Evolutionary conservation across 2,329 filamentous ascomycete species (phyloP).

Genomic region (Davidsoniella virescens): DNA sequence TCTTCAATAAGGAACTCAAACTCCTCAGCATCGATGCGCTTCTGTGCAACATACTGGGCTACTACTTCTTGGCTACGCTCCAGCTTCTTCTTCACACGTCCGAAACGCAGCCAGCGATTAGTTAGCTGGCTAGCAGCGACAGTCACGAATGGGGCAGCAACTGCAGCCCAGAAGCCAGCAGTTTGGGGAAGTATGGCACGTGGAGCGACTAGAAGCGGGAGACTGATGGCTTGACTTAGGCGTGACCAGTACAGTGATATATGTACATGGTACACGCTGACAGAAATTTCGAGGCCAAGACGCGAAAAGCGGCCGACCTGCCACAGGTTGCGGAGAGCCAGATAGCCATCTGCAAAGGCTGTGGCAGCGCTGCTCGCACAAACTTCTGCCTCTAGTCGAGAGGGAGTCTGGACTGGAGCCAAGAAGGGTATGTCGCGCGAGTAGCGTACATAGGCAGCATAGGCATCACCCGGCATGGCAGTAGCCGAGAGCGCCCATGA

Average conservation of each 20-base stretch:
- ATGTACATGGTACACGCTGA: constrained; percentile 26
- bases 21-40: constrained; percentile 29
- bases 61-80: not conserved
- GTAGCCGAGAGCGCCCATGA: constrained; percentile 27
- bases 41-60: constrained; percentile 17
- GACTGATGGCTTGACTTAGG: constrained; percentile 21
- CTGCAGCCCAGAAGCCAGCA: constrained; percentile 24
- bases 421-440: constrained; percentile 21
- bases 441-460: constrained; percentile 24
- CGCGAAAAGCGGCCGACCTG: constrained; percentile 25
- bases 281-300: constrained; percentile 28
- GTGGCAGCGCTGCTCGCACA: constrained; percentile 21
- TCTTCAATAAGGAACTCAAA: constrained; percentile 27
- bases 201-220: constrained; percentile 15
- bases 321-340: constrained; percentile 28
- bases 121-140: constrained; percentile 20
- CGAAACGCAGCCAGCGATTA: constrained; percentile 21
- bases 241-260: constrained; percentile 32
- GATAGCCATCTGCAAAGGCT: constrained; percentile 20
- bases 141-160: constrained; percentile 23
- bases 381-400: constrained; percentile 28
- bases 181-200: constrained; percentile 17
- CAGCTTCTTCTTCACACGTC: constrained; percentile 14
- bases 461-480: constrained; percentile 15
- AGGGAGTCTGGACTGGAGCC: constrained; percentile 14